Evolutionary conservation across 768 basidiomycete species (phyloP).

Genomic region (Suillus fuscotomentosus): DNA sequence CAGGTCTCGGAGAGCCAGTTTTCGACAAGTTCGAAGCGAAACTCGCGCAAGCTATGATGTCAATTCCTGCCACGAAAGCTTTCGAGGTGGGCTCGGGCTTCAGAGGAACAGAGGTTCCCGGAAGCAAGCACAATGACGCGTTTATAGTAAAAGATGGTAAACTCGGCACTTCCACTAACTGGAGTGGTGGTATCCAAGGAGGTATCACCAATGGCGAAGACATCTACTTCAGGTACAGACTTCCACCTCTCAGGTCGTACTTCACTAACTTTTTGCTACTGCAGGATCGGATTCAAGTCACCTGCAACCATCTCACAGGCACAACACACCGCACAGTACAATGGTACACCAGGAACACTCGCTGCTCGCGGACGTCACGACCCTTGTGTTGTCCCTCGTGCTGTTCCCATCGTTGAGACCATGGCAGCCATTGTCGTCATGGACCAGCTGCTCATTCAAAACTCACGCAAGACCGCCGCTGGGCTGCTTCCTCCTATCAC

Average conservation of each 20-base stretch:
- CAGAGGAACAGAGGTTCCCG: slow-evolving; percentile 90
- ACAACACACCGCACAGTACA: slow-evolving; percentile 90
- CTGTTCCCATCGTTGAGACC: slow-evolving; percentile 96
- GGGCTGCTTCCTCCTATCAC: slow-evolving; percentile 79
- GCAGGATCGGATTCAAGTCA: slow-evolving; percentile 93
- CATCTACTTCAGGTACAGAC: slow-evolving; percentile 88
- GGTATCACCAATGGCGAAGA: slow-evolving; percentile 98
- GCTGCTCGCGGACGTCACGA: slow-evolving; percentile 95
- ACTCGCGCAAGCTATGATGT: slow-evolving; percentile 97
- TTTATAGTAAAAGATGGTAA: slow-evolving; percentile 72
- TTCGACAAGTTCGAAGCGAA: slow-evolving; percentile 98
- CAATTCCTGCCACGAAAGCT: slow-evolving; percentile 96
- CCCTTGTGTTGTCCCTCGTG: slow-evolving; percentile 95
- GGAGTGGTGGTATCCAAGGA: slow-evolving; percentile 97
- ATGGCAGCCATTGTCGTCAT: slow-evolving; percentile 97
- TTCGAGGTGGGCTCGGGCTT: slow-evolving; percentile 99
- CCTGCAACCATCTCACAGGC: slow-evolving; percentile 96
- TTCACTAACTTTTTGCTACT: slow-evolving; percentile 11
- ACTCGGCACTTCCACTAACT: slow-evolving; percentile 86
- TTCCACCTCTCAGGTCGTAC: neutral
- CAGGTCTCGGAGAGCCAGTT: slow-evolving; percentile 93
- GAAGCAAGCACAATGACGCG: slow-evolving; percentile 90
- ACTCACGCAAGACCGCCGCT: slow-evolving; percentile 73
- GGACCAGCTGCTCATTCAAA: slow-evolving; percentile 91
- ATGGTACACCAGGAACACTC: slow-evolving; percentile 84